Evolutionary conservation across 768 basidiomycete species (phyloP), one percentile per base, ranked within the genome.

Genomic region (Auriscalpium vulgare): DNA sequence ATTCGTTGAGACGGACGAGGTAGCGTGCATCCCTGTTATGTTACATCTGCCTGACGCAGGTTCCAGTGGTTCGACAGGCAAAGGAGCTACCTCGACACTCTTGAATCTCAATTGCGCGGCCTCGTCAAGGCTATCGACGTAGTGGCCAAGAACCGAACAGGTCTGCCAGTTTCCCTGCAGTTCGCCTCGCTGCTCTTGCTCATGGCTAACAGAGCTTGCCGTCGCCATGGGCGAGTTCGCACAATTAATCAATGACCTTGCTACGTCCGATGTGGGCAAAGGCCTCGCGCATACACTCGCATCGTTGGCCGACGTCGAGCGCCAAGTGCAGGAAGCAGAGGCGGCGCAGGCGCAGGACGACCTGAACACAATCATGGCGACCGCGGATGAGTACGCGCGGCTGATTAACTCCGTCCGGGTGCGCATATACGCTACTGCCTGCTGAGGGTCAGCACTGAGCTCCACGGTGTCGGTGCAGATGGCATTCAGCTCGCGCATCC

Each of bases 341-440:
- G 29, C 52, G 5, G 52, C 36, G 40, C 52, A 53, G 23, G 38
- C 52, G 4, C 52, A 46, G 40, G 40, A 29, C 11, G 95, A 99
- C 66, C 79, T 94, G 63, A 83, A n/a, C 35, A 87, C 88, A 1
- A 67, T 98, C 34, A 76, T 94, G 78, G 84, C 82, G 51, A 89
- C 90, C 49, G 91, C 83, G 48, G 95, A 98, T 65, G 94, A 97
- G 69, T 98, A 98, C 67, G 82, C 92, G n/a, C 78, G 95, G 51
- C 76, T 97, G 52, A 89, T 95, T 59, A 84, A 81, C 62, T 91
- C 88, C 55, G 92, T 95, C 52, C 78, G 91, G 58, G 91, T 91
- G 67, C 53, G 88, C 74, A 14, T 23, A 50, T 8, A 43, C 10
- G 23, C 43, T 10, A 34, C 54, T 53, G 8, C 3, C 47, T 46